Evolutionary conservation across 2,329 filamentous ascomycete genomes (phyloP).

Genomic region (Didymellaceae sp.): DNA sequence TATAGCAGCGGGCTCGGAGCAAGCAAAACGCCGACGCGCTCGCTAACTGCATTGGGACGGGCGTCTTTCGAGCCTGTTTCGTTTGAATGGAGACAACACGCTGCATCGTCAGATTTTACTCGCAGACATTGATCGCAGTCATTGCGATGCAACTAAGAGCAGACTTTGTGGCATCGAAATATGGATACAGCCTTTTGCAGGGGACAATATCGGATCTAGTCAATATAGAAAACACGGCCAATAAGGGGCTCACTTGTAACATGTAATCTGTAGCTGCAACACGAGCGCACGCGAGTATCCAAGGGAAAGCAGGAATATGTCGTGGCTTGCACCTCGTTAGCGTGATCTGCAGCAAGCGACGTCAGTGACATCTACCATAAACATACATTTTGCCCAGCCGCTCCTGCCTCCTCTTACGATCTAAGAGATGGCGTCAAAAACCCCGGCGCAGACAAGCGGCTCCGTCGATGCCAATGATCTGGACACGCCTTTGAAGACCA

Average conservation of each 20-base stretch:
- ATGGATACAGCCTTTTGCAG: no score
- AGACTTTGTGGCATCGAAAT: no score
- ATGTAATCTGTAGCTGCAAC: background rate
- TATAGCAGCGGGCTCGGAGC: conserved; percentile 14
- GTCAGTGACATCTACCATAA: conserved; percentile 16
- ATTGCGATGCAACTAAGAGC: background rate
- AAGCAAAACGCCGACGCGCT: conserved; percentile 12
- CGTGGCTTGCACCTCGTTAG: conserved; percentile 5
- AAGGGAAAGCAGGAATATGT: conserved; percentile 10
- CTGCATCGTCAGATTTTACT: no score
- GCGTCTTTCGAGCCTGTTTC: background rate
- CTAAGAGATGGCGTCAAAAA: conserved; percentile 7
- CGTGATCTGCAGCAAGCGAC: conserved; percentile 17
- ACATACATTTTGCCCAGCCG: conserved; percentile 14
- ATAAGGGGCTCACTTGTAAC: background rate
- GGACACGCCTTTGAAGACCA: conserved; percentile 34
- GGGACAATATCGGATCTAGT: no score
- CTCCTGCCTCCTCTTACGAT: background rate
- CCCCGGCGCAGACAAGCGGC: background rate
- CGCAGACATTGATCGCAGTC: no score
- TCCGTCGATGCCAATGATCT: conserved; percentile 13
- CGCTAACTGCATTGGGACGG: conserved; percentile 7
- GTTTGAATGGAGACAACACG: no score
- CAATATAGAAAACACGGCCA: no score
- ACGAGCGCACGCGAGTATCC: background rate